Evolutionary conservation across 257 asterid genomes (phyloP), one percentile per base, ranked within the genome.

Genomic region (Solanum chaucha): DNA sequence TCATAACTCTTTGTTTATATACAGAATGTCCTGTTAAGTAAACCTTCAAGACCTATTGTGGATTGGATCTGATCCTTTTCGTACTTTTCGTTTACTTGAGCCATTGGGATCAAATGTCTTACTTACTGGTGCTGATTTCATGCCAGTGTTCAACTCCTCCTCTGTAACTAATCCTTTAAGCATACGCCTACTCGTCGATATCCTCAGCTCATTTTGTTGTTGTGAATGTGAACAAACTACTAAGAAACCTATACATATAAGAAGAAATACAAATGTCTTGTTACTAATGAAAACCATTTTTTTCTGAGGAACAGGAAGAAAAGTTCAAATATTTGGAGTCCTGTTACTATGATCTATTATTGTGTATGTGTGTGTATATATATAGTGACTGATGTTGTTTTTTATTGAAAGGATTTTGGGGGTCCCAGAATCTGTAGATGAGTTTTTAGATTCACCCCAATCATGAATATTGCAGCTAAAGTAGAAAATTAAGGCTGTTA

Each of bases 61-160:
- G 89, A 96, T 96, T 46, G 99, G 99, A 86, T 96, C 97, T 5
- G 98, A 93, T 30, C 98, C 99, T 88, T 91, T 90, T 32, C 90
- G 88, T 44, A 94, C 96, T 86, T 87, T 90, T 89, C 98, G 87
- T 81, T 94, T 92, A 91, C 98, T 93, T 5, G 94, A 90, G 65
- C 87, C 88, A 84, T 90, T 90, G 14, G 92, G 92, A 89, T 93
- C 95, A 68, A 87, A 82, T 12, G 81, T 70, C 59, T 67, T 68
- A 28, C 81, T 88, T 34, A 30, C 86, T 58, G 84, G 83, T 12
- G 88, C 83, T 15, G 89, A 58, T 83, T 87, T 90, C 72, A 38
- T 78, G 70, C 75, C 83, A 28, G 92, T 71, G 59, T 89, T 87
- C 80, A 90, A 65, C 82, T 51, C 90, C 83, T 86, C 80, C 77